Evolutionary conservation across 345 rosid genomes (phyloP).

Genomic region (Syzygium jambos): DNA sequence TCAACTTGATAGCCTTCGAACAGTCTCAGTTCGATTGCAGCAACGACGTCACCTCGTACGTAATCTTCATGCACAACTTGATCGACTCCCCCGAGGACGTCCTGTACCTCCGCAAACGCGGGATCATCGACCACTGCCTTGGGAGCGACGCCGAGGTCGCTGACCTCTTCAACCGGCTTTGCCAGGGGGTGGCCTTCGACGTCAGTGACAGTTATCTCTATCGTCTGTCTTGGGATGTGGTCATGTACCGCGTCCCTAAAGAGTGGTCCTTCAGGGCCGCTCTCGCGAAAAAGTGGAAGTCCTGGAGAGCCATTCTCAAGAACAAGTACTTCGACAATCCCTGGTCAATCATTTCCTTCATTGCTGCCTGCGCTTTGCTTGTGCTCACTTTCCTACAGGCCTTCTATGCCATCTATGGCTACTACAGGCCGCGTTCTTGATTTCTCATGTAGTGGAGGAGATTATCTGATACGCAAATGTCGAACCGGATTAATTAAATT

Average conservation of each 20-base stretch:
- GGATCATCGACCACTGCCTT: constrained; percentile 75
- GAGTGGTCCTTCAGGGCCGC: too few relatives aligned
- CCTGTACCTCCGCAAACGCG: constrained; percentile 52
- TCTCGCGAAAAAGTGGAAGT: constrained; percentile 30
- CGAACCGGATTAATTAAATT: too few relatives aligned
- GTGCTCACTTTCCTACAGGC: constrained; percentile 61
- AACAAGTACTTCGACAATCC: constrained; percentile 71
- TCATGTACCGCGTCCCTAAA: background rate
- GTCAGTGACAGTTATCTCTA: constrained; percentile 55
- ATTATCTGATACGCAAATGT: background rate
- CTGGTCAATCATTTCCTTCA: constrained; percentile 63
- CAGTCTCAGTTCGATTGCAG: constrained; percentile 28
- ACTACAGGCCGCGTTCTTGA: constrained; percentile 21
- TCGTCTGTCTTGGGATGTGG: constrained; percentile 43
- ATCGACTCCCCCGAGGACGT: constrained; percentile 72
- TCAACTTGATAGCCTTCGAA: background rate
- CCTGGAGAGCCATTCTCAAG: constrained; percentile 65
- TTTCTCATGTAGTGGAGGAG: background rate
- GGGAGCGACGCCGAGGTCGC: constrained; percentile 83
- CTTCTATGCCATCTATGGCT: constrained; percentile 54
- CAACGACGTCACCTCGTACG: constrained; percentile 69
- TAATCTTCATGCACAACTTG: constrained; percentile 84
- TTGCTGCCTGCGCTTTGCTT: constrained; percentile 56
- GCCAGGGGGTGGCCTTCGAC: constrained; percentile 74
- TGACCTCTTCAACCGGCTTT: constrained; percentile 65